These are phyloP conservation scores for Aspergillus felis DNA, from an alignment of 2,329 filamentous ascomycete genomes.

Conservation along the genomic window DNA sequence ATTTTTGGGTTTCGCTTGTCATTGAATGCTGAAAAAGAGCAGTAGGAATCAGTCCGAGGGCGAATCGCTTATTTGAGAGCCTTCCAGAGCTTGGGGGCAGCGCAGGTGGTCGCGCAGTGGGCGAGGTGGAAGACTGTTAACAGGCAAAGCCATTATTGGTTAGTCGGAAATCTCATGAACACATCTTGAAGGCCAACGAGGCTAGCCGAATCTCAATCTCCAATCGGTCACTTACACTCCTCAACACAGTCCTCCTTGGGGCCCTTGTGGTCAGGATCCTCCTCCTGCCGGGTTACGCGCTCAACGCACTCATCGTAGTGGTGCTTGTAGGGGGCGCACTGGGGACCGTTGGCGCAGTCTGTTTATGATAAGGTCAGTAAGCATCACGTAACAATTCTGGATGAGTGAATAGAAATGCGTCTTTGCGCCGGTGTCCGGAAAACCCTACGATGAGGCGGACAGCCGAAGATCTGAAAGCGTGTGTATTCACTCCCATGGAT, in stretches of 20 bases:
- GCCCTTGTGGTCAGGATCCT: conserved; percentile 67
- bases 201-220: neutral
- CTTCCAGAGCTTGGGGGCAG: conserved; percentile 92
- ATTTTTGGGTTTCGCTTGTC: neutral
- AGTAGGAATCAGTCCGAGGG: conserved; percentile 9
- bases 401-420: neutral
- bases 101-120: conserved; percentile 90
- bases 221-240: conserved; percentile 72
- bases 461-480: neutral
- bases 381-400: conserved; percentile 4
- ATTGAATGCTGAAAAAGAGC: conserved; percentile 11
- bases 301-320: conserved; percentile 98
- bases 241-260: conserved; percentile 94
- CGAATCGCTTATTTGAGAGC: conserved; percentile 72
- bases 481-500: neutral
- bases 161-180: neutral
- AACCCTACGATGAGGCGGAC: neutral
- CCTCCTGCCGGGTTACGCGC: conserved; percentile 69
- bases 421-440: neutral
- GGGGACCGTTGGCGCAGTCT: conserved; percentile 87
- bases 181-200: neutral
- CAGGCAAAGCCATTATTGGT: neutral
- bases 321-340: conserved; percentile 87
- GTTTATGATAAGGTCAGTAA: conserved; percentile 19
- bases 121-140: conserved; percentile 93